Conservation (phyloP, 192 early-diverging fungal genomes). For the Gryganskiella cystojenkinii region DNA sequence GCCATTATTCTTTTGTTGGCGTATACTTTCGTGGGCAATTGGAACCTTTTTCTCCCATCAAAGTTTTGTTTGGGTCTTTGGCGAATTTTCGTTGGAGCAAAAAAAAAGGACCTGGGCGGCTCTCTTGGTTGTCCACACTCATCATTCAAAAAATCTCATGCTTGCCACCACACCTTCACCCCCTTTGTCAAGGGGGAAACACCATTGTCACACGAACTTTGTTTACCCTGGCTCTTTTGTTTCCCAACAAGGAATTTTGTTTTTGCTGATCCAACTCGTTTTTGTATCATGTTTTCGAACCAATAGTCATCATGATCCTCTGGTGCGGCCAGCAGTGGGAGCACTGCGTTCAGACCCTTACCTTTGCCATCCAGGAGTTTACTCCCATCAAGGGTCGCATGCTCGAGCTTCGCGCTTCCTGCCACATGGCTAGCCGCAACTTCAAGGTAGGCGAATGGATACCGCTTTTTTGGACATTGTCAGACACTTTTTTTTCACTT, state of each 20-base stretch:
- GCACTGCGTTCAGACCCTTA: conserved; percentile 67
- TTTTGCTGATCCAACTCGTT: background rate
- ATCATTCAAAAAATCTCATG: too few species aligned
- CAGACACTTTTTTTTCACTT: too few species aligned
- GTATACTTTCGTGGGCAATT: too few species aligned
- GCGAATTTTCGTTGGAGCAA: too few species aligned
- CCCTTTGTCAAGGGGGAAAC: conserved; percentile 52
- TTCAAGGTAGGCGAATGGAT: conserved; percentile 51
- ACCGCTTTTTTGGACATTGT: too few species aligned
- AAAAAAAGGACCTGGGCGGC: too few species aligned
- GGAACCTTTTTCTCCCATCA: too few species aligned
- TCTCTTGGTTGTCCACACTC: too few species aligned
- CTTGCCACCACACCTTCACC: too few species aligned
- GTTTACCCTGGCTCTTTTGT: background rate
- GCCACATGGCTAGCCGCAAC: conserved; percentile 59
- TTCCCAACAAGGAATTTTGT: background rate
- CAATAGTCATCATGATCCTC: conserved; percentile 64
- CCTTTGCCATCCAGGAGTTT: conserved; percentile 65
- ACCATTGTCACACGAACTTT: conserved; percentile 46
- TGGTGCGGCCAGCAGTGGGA: conserved; percentile 66
- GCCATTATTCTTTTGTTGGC: too few species aligned
- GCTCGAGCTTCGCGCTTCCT: conserved; percentile 64
- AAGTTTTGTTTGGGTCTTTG: too few species aligned
- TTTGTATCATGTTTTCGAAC: background rate
- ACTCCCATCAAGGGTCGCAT: conserved; percentile 62